A percentile compares a stretch with the other conserved stretches of the same genome.
phyloP scores from a whole-genome alignment of 2,329 filamentous ascomycete genomes.

The Xylaria sp. region DNA sequence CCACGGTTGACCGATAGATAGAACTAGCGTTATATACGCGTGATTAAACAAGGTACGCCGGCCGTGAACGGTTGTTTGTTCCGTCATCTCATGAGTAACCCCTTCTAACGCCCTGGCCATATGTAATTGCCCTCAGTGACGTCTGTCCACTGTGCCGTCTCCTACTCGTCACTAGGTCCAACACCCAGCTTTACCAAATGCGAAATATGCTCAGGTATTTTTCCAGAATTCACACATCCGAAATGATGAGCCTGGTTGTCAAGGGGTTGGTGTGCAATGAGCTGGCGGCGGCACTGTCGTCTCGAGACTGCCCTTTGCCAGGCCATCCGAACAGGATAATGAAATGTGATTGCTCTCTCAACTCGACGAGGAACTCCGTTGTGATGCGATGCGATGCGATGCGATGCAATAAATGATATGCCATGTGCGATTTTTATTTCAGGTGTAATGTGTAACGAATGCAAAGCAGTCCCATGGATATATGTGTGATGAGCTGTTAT shows the following conservation, averaged over 20 bases:
- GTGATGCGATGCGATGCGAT: conserved; percentile 41
- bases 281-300: conserved; percentile 6
- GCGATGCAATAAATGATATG: conserved; percentile 35
- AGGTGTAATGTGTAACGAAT: conserved; percentile 17
- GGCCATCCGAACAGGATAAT: neutral
- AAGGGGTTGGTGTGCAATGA: neutral
- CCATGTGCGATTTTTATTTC: conserved; percentile 27
- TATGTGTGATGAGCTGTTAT: conserved; percentile 4
- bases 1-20: conserved; percentile 1
- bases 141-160: conserved; percentile 1
- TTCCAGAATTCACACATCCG: conserved; percentile 20
- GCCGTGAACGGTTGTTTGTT: conserved; percentile 12
- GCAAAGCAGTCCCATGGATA: neutral
- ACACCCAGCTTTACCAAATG: conserved; percentile 19
- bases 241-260: conserved; percentile 1
- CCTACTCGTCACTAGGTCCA: conserved; percentile 9
- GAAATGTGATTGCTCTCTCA: conserved; percentile 26
- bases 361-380: conserved; percentile 43
- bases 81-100: conserved; percentile 23
- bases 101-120: conserved; percentile 30
- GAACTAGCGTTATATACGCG: conserved; percentile 7
- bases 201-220: conserved; percentile 25
- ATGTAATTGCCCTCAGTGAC: conserved; percentile 27
- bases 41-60: conserved; percentile 12
- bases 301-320: neutral